These are phyloP conservation scores for Naganishia cerealis DNA, from an alignment of 1,284 basidiomycete species.

Conservation along the genomic window DNA sequence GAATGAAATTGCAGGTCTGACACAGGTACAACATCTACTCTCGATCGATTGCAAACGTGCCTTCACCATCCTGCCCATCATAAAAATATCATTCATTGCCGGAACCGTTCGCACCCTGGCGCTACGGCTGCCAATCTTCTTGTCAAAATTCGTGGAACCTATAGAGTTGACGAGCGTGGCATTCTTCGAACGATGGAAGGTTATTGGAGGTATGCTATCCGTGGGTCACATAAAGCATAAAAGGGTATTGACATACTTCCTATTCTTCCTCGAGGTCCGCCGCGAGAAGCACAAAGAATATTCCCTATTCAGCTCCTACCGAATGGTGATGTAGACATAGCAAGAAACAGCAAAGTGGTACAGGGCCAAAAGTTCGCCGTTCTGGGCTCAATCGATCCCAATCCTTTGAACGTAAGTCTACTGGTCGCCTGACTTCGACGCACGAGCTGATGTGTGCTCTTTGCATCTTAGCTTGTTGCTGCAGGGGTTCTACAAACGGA, in stretches of 20 bases:
- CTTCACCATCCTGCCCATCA: constrained; percentile 75
- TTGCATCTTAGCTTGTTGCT: constrained; percentile 70
- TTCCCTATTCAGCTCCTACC: constrained; percentile 74
- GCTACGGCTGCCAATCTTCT: constrained; percentile 77
- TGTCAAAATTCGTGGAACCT: constrained; percentile 91
- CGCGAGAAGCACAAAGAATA: constrained; percentile 83
- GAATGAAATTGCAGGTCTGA: constrained; percentile 72
- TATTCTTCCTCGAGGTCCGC: constrained; percentile 57
- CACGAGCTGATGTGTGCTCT: neutral
- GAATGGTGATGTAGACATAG: constrained; percentile 70
- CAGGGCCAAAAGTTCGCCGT: constrained; percentile 73
- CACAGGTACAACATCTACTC: constrained; percentile 88
- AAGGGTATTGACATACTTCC: neutral
- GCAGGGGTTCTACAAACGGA: constrained; percentile 87
- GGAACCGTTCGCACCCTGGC: constrained; percentile 85
- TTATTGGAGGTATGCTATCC: constrained; percentile 72
- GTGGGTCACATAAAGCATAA: neutral
- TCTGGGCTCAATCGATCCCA: constrained; percentile 78
- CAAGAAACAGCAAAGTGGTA: constrained; percentile 72
- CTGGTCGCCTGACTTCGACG: neutral
- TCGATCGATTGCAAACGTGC: constrained; percentile 90
- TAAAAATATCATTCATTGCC: constrained; percentile 86
- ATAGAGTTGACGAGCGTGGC: constrained; percentile 77
- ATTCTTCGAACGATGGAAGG: constrained; percentile 97
- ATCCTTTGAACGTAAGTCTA: constrained; percentile 59